Base-by-base conservation (phyloP, 345 rosid species). In the Dimocarpus longan region DNA sequence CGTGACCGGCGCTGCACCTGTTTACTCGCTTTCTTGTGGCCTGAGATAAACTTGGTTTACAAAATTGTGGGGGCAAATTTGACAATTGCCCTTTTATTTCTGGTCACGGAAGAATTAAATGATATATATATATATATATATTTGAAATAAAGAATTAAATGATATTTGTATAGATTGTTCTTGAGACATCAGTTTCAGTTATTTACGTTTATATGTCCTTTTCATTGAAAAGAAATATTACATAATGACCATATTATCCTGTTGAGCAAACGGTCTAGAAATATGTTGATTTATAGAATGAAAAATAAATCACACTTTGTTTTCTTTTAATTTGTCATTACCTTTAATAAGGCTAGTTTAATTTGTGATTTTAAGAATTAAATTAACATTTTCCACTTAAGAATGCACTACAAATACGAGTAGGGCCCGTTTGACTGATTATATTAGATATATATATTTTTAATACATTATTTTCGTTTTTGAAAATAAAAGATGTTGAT, bases 141-240 rank as follows among this genome's bases (percentile, higher is more conserved):
- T 26, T 0, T 26, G 28, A 26, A 26, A 26, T 26, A 26, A 26
- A 26, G 28, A 26, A 26, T 26, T 37, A 57, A 18, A 18, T 46
- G 2, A 7, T 46, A 46, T 6, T 57, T 57, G 0, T n/a, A 54
- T 16, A 15, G 60, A 0, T 13, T 54, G 18, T 15, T 54, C 10
- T 54, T 6, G 1, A 12, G 21, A 4, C n/a, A 7, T 46, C n/a
- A 15, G 44, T 52, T 43, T 46, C n/a, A 15, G 44, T 52, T 43
- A 44, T 65, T 63, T 21, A 46, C 64, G 7, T n/a, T 26, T 2
- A 62, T 5, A 22, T 4, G 74, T 56, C 69, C 19, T 77, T 76
- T 66, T 81, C 77, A 0, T 66, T 8, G 5, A 65, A 66, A 75
- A 72, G 74, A 66, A 4, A 72, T 32, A n/a, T 71, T 8, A 8